Evolutionary conservation across 352 stramenopile species (phyloP), one percentile per base, ranked within the genome.

Genomic region (Thalassiosira oceanica): DNA sequence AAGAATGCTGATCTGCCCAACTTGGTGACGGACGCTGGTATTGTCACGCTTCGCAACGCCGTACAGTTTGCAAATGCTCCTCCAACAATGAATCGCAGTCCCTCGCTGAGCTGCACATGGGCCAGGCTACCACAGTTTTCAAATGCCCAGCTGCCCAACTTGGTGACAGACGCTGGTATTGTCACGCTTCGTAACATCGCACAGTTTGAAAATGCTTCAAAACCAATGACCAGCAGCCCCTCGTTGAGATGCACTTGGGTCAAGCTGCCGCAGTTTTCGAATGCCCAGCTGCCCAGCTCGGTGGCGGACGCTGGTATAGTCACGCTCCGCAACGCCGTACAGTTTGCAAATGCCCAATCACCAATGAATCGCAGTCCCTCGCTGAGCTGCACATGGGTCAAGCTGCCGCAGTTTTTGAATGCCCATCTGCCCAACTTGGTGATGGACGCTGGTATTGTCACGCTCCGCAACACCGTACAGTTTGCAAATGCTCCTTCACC

Each of bases 311-410:
- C 7, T 7, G 37, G 37, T 13, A 46, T 7, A 4, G 5, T 18
- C 13, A 46, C 10, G 15, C 15, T 13, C n/a, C 7, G 16, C 37
- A 46, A 46, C 16, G 37, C 16, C 7, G 10, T 26, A 46, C 37
- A 46, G 8, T 20, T 6, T 5, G 16, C 5, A 18, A 46, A 46
- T 46, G 37, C 37, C 7, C 24, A 8, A 7, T 20, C 24, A 5
- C 37, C 37, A 46, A 46, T 46, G 5, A 5, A 26, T 20, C n/a
- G 37, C 37, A 46, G 37, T 4, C 37, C 37, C 37, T 46, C 37
- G 5, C 5, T 8, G 37, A 46, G 37, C 37, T 18, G 13, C 37
- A 46, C 37, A 8, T 18, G 13, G 13, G 6, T 5, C 37, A 46
- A 20, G 24, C 24, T 5, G n/a, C 13, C 5, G 24, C 37, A 16